Evolutionary conservation across 2,329 filamentous ascomycete species (phyloP).

Genomic region (Scytalidium lignicola): DNA sequence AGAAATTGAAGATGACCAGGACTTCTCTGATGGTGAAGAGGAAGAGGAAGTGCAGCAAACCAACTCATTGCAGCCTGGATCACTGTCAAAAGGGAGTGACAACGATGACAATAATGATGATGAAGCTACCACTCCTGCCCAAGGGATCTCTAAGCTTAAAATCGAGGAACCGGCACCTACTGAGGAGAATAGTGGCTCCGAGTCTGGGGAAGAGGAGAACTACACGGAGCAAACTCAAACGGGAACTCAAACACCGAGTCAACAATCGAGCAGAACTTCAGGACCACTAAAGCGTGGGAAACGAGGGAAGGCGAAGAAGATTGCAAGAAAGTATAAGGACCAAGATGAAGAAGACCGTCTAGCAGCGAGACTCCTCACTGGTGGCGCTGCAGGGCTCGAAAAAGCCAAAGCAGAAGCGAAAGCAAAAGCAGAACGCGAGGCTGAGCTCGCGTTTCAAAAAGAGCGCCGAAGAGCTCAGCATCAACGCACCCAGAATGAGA

Average conservation of each 20-base stretch:
- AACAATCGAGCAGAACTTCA: conserved; percentile 37
- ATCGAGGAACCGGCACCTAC: not conserved
- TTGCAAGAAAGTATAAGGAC: conserved; percentile 82
- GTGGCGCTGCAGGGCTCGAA: conserved; percentile 62
- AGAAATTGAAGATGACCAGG: conserved; percentile 15
- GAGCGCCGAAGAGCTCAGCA: conserved; percentile 78
- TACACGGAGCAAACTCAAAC: conserved; percentile 9
- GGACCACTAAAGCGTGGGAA: conserved; percentile 63
- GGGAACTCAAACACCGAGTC: conserved; percentile 23
- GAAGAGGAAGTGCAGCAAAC: conserved; percentile 25
- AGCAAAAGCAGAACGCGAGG: conserved; percentile 64
- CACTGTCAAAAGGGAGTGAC: conserved; percentile 4
- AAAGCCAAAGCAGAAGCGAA: conserved; percentile 64
- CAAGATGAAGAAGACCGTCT: conserved; percentile 92
- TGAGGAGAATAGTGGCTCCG: conserved; percentile 1
- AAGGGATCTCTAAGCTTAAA: conserved; percentile 1
- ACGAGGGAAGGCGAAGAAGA: conserved; percentile 78
- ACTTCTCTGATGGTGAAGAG: conserved; percentile 16
- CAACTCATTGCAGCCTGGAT: conserved; percentile 4
- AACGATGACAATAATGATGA: conserved; percentile 13
- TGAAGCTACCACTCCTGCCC: not conserved
- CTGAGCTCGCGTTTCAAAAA: conserved; percentile 64
- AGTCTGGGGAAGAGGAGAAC: conserved; percentile 20
- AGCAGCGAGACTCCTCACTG: conserved; percentile 81
- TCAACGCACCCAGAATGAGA: conserved; percentile 68